These are phyloP conservation scores for Crithidia brevicula DNA, from an alignment of 208 protist genomes.

Conservation along the genomic window DNA sequence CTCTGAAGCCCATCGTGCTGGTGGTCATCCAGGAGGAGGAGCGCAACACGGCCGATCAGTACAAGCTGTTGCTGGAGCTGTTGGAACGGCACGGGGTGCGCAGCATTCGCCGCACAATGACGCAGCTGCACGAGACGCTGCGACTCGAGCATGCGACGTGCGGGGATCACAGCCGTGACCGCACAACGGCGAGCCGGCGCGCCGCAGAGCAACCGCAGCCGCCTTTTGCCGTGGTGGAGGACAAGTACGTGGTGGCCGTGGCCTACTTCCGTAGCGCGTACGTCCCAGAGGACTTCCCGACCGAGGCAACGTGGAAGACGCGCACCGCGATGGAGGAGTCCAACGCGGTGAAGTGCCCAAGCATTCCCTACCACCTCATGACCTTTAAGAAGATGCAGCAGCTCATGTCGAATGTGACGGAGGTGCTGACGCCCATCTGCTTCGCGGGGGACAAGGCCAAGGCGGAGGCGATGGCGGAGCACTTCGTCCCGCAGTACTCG, in stretches of 20 bases:
- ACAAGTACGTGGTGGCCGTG: constrained; percentile 71
- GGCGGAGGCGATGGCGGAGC: constrained; percentile 42
- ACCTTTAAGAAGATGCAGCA: constrained; percentile 97
- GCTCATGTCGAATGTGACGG: constrained; percentile 74
- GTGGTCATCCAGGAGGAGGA: constrained; percentile 94
- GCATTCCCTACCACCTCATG: constrained; percentile 93
- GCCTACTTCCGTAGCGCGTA: constrained; percentile 95
- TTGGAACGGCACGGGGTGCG: constrained; percentile 76
- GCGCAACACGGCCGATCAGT: constrained; percentile 95
- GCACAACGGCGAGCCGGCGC: background rate
- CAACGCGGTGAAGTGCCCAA: constrained; percentile 95
- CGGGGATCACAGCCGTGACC: background rate
- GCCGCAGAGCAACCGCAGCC: constrained; percentile 19
- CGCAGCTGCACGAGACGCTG: constrained; percentile 65
- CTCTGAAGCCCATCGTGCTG: constrained; percentile 73
- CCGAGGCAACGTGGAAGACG: constrained; percentile 73
- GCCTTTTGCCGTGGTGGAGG: constrained; percentile 74
- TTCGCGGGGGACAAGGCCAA: constrained; percentile 59
- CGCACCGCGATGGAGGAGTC: constrained; percentile 78
- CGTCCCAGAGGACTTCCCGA: constrained; percentile 90
- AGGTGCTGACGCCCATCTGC: constrained; percentile 66
- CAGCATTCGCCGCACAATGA: constrained; percentile 85
- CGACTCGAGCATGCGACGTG: constrained; percentile 38
- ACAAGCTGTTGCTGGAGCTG: constrained; percentile 78
- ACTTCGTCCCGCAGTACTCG: constrained; percentile 92